Conservation (phyloP, 176 grass and related monocot species). For the Musa schizocarpa region DNA sequence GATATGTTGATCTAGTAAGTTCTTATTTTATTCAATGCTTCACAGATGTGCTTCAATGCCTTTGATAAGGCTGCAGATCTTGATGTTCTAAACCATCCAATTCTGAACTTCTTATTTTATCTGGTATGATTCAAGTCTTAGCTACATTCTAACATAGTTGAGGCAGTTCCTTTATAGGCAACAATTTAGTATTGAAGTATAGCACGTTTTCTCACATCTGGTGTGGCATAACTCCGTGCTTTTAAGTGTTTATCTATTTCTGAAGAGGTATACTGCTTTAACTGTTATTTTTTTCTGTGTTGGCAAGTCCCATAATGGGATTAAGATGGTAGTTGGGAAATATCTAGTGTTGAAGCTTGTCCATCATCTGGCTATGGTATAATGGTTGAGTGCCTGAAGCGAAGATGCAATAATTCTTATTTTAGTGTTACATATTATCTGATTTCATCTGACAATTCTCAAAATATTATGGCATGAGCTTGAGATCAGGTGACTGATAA, state of each 20-base stretch:
- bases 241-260: too few species aligned
- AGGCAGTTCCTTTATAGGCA: background rate
- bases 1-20: background rate
- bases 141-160: background rate
- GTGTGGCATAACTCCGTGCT: too few species aligned
- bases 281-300: background rate
- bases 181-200: background rate
- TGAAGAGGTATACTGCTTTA: too few species aligned
- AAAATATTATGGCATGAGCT: too few species aligned
- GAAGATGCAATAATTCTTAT: background rate
- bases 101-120: constrained; percentile 95
- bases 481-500: too few species aligned
- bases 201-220: too few species aligned
- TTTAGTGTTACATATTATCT: too few species aligned
- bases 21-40: constrained; percentile 17
- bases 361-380: background rate
- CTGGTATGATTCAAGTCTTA: constrained; percentile 41
- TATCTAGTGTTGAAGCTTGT: background rate
- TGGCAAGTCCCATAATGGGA: too few species aligned
- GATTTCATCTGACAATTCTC: too few species aligned
- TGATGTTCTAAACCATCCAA: constrained; percentile 80
- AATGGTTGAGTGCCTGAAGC: background rate
- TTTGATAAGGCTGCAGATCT: constrained; percentile 90
- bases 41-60: constrained; percentile 84
- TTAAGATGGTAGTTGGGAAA: background rate